Evolutionary conservation across 1,284 basidiomycete genomes (phyloP), one percentile per base, ranked within the genome.

Genomic region (Singerocomus rubriflavus): DNA sequence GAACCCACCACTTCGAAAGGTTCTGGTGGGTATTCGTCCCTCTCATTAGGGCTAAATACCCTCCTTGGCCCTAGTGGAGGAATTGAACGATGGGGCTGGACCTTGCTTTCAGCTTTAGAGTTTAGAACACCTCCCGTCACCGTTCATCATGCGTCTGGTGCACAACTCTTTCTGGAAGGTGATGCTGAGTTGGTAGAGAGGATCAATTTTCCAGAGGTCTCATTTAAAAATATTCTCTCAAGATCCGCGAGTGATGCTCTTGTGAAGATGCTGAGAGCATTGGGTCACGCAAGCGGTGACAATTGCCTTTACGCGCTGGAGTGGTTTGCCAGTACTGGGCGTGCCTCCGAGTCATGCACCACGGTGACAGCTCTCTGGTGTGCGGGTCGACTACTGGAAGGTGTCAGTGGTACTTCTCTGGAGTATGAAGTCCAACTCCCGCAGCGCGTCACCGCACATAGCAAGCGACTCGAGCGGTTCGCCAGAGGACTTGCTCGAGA

Each of bases 41-140:
- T 88, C 33, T 72, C 77, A 10, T 62, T 69, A 17, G 82, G 81
- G 30, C 74, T 93, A 6, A 79, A 78, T 4, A 78, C 79, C 47
- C 74, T 96, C 6, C 76, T 95, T 1, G 92, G 93, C 4, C 87
- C 92, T 0, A 77, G 73, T 0, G 93, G 93, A 5, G 84, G 87
- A 0, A 83, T 96, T 16, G 90, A 95, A 60, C 85, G 85, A 66
- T 96, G 93, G 93, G 90, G 90, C 1, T 92, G 87, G 84, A 79
- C 81, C 37, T 64, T 96, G 2, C 75, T 96, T 27, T 80, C 82
- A 3, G 88, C 86, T 13, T 71, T 95, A 27, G 84, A 91, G 58
- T 81, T 95, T 53, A 74, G 73, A 1, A 74, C 77, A 31, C 85
- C 84, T 5, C 64, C 75, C 0, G 67, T 84, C 57, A 73, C 75